Conservation (phyloP, 208 protist genomes). For the Acanthamoeba lenticulata region DNA sequence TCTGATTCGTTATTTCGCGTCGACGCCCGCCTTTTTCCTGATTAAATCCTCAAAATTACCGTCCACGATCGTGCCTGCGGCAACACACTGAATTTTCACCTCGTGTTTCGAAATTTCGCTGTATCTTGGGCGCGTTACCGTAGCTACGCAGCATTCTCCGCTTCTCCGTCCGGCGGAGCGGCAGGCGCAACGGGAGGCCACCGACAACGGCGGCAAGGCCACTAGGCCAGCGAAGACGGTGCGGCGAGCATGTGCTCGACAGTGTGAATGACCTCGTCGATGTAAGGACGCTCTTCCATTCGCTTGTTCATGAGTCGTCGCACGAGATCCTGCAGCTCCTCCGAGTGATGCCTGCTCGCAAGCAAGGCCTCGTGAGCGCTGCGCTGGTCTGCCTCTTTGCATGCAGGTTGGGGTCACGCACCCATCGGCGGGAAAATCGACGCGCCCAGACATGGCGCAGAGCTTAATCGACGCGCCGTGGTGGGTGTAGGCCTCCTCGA, state of each 20-base stretch:
- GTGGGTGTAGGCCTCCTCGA: constrained; percentile 12
- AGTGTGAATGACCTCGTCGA: not conserved
- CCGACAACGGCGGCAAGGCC: too few relatives aligned
- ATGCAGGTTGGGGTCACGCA: not conserved
- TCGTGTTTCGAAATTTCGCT: not conserved
- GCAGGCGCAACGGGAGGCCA: too few relatives aligned
- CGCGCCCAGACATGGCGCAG: not conserved
- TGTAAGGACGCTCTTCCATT: not conserved
- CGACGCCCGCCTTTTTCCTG: not conserved
- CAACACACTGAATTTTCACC: not conserved
- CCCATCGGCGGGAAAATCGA: not conserved
- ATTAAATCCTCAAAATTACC: not conserved
- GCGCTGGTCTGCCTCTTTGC: not conserved
- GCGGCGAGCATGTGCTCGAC: not conserved
- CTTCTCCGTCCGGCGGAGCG: too few relatives aligned
- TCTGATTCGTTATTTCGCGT: not conserved
- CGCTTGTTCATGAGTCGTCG: not conserved
- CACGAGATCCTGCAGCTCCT: not conserved
- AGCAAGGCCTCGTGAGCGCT: too few relatives aligned
- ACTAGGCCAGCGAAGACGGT: too few relatives aligned
- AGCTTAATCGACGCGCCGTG: not conserved
- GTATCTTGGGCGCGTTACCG: not conserved
- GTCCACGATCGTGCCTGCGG: not conserved
- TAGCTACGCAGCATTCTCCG: not conserved
- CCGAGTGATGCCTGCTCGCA: not conserved